Evolutionary conservation across 306 rosid genomes (phyloP), one percentile per base, ranked within the genome.

Genomic region (Gillenia trifoliata): DNA sequence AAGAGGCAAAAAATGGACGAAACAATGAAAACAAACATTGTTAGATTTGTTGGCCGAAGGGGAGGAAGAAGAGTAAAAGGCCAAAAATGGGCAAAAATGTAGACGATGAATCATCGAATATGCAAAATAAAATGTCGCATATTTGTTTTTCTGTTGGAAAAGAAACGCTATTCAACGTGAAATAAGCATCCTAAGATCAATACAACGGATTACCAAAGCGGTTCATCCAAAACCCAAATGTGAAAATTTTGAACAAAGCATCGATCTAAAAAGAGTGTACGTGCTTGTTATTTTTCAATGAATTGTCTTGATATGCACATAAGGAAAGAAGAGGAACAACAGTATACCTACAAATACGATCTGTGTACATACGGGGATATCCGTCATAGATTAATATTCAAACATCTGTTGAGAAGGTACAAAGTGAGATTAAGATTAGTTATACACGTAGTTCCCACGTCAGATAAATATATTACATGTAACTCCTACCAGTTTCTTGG

Each of bases 401-500:
- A 73, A 73, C 45, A 73, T 73, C 76, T 60, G 68, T 72, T 72
- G 41, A 73, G 23, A 72, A 41, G 76, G 68, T 28, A 60, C 4
- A 30, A 1, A 3, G 41, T 60, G 59, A 28, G 55, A 45, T 72
- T 66, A 57, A 28, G 43, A 73, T 73, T 29, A 41, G 68, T 41
- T 49, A 70, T 15, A 43, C 34, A 70, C 40, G 26, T 45, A 62
- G 23, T 17, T 71, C 22, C n/a, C 43, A 26, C 5, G 63, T 52
- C 45, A 62, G n/a, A 33, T 19, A 54, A 19, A 22, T 11, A 31
- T 29, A 50, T 73, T 52, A 90, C 33, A 84, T 73, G 55, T 59
- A 80, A 16, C 29, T 71, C 78, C 82, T 66, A 49, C 80, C 78
- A 1, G 66, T 7, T 74, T 68, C 70, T 33, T 79, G 76, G 72